Evolutionary conservation across 495 filamentous ascomycete genomes (phyloP).

Genomic region (Aspergillus coremiiformis): DNA sequence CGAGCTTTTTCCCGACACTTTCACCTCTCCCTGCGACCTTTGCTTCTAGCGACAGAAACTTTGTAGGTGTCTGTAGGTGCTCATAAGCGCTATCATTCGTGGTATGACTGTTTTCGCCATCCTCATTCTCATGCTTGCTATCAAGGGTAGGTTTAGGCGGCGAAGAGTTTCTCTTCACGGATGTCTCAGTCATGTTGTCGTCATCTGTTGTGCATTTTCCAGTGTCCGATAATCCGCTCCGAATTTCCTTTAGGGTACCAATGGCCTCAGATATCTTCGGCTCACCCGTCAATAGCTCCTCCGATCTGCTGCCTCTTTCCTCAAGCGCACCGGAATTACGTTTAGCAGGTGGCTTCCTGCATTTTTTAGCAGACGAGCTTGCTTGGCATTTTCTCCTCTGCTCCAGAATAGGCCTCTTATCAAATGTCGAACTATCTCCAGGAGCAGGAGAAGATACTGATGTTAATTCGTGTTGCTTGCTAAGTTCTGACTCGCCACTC

Average conservation of each 20-base stretch:
- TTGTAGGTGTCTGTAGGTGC: background rate
- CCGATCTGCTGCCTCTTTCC: background rate
- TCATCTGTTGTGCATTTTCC: background rate
- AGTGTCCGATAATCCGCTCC: background rate
- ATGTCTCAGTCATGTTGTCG: background rate
- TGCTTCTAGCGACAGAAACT: background rate
- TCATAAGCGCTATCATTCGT: background rate
- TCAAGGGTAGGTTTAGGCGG: background rate
- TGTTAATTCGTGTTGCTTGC: conserved; percentile 2
- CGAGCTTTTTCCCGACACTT: conserved; percentile 22
- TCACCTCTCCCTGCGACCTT: conserved; percentile 19
- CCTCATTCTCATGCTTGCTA: background rate
- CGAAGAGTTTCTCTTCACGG: background rate
- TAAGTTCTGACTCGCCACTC: conserved; percentile 11
- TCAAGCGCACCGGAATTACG: background rate
- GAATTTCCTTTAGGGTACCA: background rate
- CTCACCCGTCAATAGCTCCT: background rate
- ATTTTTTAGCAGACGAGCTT: background rate
- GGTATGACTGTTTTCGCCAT: background rate
- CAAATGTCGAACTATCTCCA: background rate
- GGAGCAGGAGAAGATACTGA: conserved; percentile 16
- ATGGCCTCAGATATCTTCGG: background rate
- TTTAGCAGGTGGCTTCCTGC: background rate
- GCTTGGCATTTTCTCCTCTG: background rate
- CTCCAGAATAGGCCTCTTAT: conserved; percentile 1